Conservation (phyloP, 2,329 filamentous ascomycete genomes). For the Stagonosporopsis chrysanthemi region DNA sequence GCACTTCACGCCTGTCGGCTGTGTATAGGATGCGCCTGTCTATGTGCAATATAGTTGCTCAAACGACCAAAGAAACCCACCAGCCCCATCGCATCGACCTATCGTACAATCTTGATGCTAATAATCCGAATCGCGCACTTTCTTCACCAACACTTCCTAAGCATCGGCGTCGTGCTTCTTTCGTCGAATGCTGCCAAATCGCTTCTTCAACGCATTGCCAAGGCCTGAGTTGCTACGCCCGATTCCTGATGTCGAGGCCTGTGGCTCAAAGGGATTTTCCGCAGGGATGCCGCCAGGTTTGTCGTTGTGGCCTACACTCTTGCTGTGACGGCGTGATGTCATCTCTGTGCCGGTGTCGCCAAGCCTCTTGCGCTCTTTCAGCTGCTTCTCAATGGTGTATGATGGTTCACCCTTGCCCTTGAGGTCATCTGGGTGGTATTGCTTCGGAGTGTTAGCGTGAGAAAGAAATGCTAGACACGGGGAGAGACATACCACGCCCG, state of each 20-base stretch:
- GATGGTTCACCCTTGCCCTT: slow-evolving; percentile 84
- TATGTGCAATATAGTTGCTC: not conserved
- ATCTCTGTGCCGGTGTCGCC: slow-evolving; percentile 54
- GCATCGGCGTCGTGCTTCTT: slow-evolving; percentile 39
- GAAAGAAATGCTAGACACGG: not conserved
- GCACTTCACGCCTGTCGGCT: slow-evolving; percentile 6
- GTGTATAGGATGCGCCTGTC: slow-evolving; percentile 1
- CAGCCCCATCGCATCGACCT: not conserved
- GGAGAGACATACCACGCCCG: slow-evolving; percentile 69
- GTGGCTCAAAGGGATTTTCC: slow-evolving; percentile 42
- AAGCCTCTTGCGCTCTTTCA: slow-evolving; percentile 65
- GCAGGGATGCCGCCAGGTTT: slow-evolving; percentile 29
- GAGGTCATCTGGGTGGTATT: slow-evolving; percentile 77
- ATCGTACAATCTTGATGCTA: slow-evolving; percentile 15
- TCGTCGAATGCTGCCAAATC: slow-evolving; percentile 56
- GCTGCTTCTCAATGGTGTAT: slow-evolving; percentile 72
- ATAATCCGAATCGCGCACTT: not conserved
- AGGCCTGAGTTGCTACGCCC: slow-evolving; percentile 46
- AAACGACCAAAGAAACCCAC: not conserved
- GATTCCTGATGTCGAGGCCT: slow-evolving; percentile 33
- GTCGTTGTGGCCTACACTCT: slow-evolving; percentile 46
- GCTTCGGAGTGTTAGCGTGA: slow-evolving; percentile 35
- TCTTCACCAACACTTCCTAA: slow-evolving; percentile 21
- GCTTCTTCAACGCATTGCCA: slow-evolving; percentile 54
- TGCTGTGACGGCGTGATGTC: slow-evolving; percentile 50